A percentile compares a stretch with the other conserved stretches of the same genome.
These are phyloP conservation scores for Candida alai DNA, from an alignment of 805 yeast species.

Conservation along the genomic window DNA sequence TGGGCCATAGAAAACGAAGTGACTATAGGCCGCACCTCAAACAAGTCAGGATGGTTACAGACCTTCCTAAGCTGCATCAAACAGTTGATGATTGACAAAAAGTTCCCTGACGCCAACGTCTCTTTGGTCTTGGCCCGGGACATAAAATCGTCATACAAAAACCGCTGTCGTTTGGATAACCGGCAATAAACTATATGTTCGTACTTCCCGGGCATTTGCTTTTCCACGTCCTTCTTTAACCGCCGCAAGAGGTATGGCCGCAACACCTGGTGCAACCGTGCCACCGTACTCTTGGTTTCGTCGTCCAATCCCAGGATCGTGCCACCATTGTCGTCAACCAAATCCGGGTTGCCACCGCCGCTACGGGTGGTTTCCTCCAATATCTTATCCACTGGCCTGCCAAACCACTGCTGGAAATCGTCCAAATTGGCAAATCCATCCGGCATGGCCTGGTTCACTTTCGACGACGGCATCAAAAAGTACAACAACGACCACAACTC, in stretches of 20 bases:
- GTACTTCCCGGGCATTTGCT: constrained; percentile 97
- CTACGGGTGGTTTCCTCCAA: constrained; percentile 61
- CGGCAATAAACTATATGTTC: constrained; percentile 94
- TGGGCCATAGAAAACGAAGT: constrained; percentile 79
- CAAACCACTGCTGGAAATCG: constrained; percentile 98
- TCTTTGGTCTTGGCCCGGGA: constrained; percentile 93
- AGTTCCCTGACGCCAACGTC: constrained; percentile 91
- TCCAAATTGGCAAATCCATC: constrained; percentile 95
- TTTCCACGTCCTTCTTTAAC: constrained; percentile 92
- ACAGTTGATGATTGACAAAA: constrained; percentile 91
- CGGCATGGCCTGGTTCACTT: constrained; percentile 71
- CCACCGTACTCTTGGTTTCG: constrained; percentile 82
- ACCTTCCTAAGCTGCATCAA: constrained; percentile 96
- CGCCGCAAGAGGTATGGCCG: constrained; percentile 91
- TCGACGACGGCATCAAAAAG: constrained; percentile 91
- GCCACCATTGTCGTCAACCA: constrained; percentile 36
- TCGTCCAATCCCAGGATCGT: constrained; percentile 47
- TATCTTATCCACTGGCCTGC: constrained; percentile 91
- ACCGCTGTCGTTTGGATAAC: constrained; percentile 87
- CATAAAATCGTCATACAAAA: constrained; percentile 93
- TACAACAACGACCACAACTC: constrained; percentile 95
- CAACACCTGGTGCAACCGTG: constrained; percentile 86
- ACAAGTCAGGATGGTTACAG: constrained; percentile 93
- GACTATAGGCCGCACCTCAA: constrained; percentile 91
- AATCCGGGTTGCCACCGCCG: constrained; percentile 47